These are phyloP conservation scores for Xylaria digitata DNA, from an alignment of 2,329 filamentous ascomycete genomes.

Conservation along the genomic window DNA sequence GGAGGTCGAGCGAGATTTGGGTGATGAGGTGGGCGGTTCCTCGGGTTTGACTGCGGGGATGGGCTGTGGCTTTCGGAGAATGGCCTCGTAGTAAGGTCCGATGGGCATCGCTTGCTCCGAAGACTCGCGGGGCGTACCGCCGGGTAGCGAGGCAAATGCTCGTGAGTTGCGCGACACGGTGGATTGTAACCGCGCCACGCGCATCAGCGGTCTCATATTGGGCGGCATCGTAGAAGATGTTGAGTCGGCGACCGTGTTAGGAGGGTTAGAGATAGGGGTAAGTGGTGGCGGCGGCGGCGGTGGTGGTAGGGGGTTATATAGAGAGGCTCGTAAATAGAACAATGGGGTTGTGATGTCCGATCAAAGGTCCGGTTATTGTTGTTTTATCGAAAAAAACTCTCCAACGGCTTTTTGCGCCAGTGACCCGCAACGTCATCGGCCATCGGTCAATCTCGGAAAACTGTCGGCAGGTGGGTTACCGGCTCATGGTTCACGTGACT, in stretches of 20 bases:
- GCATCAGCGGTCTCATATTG: constrained; percentile 42
- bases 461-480: background rate
- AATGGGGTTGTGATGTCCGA: background rate
- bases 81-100: constrained; percentile 69
- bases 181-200: constrained; percentile 42
- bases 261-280: background rate
- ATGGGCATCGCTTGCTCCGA: constrained; percentile 61
- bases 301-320: no score
- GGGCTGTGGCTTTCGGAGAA: constrained; percentile 61
- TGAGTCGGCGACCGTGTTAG: background rate
- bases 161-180: constrained; percentile 36
- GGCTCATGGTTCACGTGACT: constrained; percentile 5
- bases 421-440: constrained; percentile 35
- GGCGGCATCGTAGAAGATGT: constrained; percentile 39
- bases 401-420: constrained; percentile 15
- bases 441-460: constrained; percentile 23
- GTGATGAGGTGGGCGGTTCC: constrained; percentile 56
- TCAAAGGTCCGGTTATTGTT: background rate
- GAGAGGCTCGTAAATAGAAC: constrained; percentile 4
- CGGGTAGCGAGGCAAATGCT: constrained; percentile 44
- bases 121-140: constrained; percentile 46
- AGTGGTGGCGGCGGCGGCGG: no score
- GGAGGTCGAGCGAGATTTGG: constrained; percentile 42
- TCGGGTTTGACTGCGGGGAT: constrained; percentile 58
- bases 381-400: constrained; percentile 14